A percentile compares a stretch with the other conserved stretches of the same genome.
phyloP scores from a whole-genome alignment of 2,329 filamentous ascomycete genomes.

The Trichophyton simii region DNA sequence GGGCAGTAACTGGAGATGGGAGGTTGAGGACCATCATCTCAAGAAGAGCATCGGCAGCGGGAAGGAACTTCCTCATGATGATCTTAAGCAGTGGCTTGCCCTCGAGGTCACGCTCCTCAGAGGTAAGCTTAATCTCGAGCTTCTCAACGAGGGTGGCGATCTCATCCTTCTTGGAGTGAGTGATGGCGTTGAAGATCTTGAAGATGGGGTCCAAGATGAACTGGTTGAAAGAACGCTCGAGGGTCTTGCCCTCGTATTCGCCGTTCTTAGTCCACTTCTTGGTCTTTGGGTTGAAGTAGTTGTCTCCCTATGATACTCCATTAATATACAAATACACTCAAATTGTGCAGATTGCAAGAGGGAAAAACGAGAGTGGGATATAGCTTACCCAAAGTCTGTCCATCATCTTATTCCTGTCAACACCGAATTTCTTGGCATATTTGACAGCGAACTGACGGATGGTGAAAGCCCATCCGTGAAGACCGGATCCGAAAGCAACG shows the following conservation, averaged over 20 bases:
- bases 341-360: neutral
- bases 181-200: constrained; percentile 92
- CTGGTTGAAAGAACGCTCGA: constrained; percentile 99
- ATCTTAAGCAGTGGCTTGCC: constrained; percentile 97
- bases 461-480: constrained; percentile 99
- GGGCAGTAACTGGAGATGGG: constrained; percentile 86
- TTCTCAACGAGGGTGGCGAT: constrained; percentile 71
- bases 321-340: neutral
- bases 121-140: constrained; percentile 81
- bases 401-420: constrained; percentile 99
- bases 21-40: constrained; percentile 99
- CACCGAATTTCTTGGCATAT: constrained; percentile 99
- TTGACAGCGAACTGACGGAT: constrained; percentile 90
- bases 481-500: constrained; percentile 97
- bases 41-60: constrained; percentile 90
- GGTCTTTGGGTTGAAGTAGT: constrained; percentile 99
- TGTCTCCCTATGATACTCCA: constrained; percentile 56
- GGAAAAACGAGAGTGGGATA: neutral
- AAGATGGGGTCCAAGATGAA: constrained; percentile 99
- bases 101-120: constrained; percentile 83
- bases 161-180: constrained; percentile 98
- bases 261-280: constrained; percentile 98
- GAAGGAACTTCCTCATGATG: constrained; percentile 97
- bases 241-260: constrained; percentile 69
- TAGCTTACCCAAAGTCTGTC: constrained; percentile 86